Percentiles rank a stretch among this genome's conserved stretches.
phyloP scores from a whole-genome alignment of 1,139 yeast species.

The Meyerozyma guilliermondii region DNA sequence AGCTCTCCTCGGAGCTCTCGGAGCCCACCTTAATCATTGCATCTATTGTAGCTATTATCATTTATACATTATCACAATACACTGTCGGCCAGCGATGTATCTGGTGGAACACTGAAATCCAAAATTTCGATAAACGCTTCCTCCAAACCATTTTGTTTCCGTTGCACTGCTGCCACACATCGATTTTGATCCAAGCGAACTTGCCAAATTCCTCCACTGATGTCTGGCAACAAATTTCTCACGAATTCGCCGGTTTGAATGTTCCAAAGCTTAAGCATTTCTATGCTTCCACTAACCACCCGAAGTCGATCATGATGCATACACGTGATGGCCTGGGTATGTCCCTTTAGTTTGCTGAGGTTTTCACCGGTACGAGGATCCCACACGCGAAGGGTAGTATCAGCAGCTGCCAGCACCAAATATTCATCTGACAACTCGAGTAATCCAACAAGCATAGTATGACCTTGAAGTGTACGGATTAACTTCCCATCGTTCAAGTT shows the following conservation, averaged over 20 bases:
- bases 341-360: slow-evolving; percentile 72
- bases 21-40: too few relatives aligned
- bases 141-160: slow-evolving; percentile 39
- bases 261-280: slow-evolving; percentile 78
- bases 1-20: too few relatives aligned
- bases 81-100: background rate
- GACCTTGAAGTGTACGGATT: slow-evolving; percentile 70
- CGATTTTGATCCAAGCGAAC: slow-evolving; percentile 80
- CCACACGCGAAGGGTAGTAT: slow-evolving; percentile 88
- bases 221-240: slow-evolving; percentile 69
- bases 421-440: slow-evolving; percentile 72
- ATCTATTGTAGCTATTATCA: slow-evolving; percentile 2
- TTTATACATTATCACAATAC: background rate
- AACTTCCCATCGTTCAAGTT: slow-evolving; percentile 72
- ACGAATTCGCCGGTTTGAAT: slow-evolving; percentile 71
- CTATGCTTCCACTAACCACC: slow-evolving; percentile 86
- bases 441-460: slow-evolving; percentile 83
- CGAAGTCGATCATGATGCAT: slow-evolving; percentile 85
- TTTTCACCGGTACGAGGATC: slow-evolving; percentile 75
- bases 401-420: slow-evolving; percentile 96
- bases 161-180: slow-evolving; percentile 91
- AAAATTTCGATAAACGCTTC: slow-evolving; percentile 73
- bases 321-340: slow-evolving; percentile 86
- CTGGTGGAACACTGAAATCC: slow-evolving; percentile 60
- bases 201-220: slow-evolving; percentile 89